Conservation (phyloP, 1,284 basidiomycete genomes). For the Marasmius tenuissimus region DNA sequence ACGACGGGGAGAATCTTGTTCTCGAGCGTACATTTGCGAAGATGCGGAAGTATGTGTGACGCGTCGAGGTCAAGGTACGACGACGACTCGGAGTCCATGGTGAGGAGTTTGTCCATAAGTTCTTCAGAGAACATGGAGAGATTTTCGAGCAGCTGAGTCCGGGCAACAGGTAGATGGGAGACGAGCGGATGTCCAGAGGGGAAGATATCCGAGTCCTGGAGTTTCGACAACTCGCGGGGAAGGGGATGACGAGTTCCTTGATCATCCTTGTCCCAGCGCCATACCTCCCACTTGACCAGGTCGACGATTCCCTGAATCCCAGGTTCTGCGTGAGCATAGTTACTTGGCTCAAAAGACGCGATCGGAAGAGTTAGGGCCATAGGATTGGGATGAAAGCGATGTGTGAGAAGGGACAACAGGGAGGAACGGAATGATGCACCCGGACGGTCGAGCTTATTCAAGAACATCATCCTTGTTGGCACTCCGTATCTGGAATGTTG, state of each 20-base stretch:
- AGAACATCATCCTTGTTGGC: conserved; percentile 73
- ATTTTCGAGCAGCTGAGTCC: conserved; percentile 71
- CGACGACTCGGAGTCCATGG: conserved; percentile 53
- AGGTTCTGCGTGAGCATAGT: conserved; percentile 70
- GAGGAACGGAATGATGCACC: conserved; percentile 79
- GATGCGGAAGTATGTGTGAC: conserved; percentile 53
- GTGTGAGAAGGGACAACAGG: conserved; percentile 65
- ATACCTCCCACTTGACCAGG: conserved; percentile 78
- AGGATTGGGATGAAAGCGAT: conserved; percentile 76
- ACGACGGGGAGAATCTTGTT: conserved; percentile 77
- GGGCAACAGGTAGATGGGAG: conserved; percentile 64
- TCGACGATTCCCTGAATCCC: conserved; percentile 79
- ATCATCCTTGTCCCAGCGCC: conserved; percentile 64
- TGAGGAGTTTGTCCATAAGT: conserved; percentile 70
- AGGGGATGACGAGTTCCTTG: conserved; percentile 46
- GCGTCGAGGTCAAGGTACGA: conserved; percentile 62
- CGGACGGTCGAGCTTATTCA: conserved; percentile 87
- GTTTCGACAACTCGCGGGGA: conserved; percentile 46
- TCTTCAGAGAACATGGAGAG: conserved; percentile 80
- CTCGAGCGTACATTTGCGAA: conserved; percentile 67
- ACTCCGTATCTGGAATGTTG: conserved; percentile 67
- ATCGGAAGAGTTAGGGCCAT: conserved; percentile 76
- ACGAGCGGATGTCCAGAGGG: conserved; percentile 62
- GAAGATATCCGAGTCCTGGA: conserved; percentile 45
- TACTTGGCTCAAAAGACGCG: conserved; percentile 65